Evolutionary conservation across 179 eudicot genomes (phyloP).

Genomic region (Camellia oleifera): DNA sequence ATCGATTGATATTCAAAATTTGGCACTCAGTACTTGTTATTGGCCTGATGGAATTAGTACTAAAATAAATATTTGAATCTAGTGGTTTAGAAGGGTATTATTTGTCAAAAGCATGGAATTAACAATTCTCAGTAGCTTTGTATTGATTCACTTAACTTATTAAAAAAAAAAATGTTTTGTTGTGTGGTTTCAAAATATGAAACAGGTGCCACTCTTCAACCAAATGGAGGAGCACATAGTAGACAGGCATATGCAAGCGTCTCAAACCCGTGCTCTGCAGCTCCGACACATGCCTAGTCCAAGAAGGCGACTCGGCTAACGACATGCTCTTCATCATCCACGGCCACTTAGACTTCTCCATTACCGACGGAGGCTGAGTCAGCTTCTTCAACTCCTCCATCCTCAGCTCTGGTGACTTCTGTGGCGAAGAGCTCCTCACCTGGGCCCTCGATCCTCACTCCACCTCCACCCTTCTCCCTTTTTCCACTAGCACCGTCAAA

Average conservation of each 20-base stretch:
- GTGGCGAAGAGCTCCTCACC: constrained; percentile 51
- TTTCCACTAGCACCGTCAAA: constrained; percentile 46
- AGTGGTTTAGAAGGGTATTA: too few species aligned
- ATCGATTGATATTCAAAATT: too few species aligned
- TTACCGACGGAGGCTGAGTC: constrained; percentile 41
- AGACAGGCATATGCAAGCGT: constrained; percentile 47
- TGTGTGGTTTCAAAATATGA: neutral
- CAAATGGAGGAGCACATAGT: constrained; percentile 46
- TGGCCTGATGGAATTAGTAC: too few species aligned
- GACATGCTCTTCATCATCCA: constrained; percentile 48
- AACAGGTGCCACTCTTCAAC: constrained; percentile 46
- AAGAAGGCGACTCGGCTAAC: constrained; percentile 45
- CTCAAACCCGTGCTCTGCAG: constrained; percentile 40
- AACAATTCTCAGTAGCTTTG: too few species aligned
- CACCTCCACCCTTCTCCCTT: constrained; percentile 29
- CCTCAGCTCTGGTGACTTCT: constrained; percentile 42
- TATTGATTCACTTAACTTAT: too few species aligned
- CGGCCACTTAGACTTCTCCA: constrained; percentile 40
- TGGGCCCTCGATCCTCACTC: constrained; percentile 45
- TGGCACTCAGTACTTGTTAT: too few species aligned
- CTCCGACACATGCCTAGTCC: constrained; percentile 34
- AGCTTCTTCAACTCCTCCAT: constrained; percentile 42
- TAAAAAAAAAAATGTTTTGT: too few species aligned
- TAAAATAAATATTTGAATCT: too few species aligned
- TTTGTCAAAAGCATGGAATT: too few species aligned